phyloP scores from a whole-genome alignment of 495 filamentous ascomycete genomes.

The Aspergillus conjunctus region DNA sequence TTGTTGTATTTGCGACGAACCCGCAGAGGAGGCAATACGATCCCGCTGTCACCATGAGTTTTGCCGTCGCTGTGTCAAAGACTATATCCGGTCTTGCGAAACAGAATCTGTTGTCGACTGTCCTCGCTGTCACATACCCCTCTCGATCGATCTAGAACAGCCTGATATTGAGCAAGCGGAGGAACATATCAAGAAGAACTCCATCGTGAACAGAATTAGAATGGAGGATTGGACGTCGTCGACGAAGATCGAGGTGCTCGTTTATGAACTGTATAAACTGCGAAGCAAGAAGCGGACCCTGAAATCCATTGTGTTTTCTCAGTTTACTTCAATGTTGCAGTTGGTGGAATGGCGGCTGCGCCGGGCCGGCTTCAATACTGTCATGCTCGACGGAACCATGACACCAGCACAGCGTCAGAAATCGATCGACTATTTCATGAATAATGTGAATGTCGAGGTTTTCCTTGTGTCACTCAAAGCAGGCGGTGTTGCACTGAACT shows the following conservation, averaged over 20 bases:
- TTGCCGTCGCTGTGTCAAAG: slow-evolving; percentile 84
- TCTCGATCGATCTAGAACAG: slow-evolving; percentile 90
- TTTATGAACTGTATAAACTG: slow-evolving; percentile 88
- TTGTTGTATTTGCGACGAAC: slow-evolving; percentile 92
- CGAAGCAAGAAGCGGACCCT: slow-evolving; percentile 86
- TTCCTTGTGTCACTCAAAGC: slow-evolving; percentile 95
- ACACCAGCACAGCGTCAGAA: slow-evolving; percentile 87
- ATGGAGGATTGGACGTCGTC: slow-evolving; percentile 98
- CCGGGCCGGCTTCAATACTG: slow-evolving; percentile 92
- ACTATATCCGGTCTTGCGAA: slow-evolving; percentile 75
- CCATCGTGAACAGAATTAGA: slow-evolving; percentile 95
- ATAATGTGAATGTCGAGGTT: slow-evolving; percentile 84
- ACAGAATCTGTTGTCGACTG: slow-evolving; percentile 70
- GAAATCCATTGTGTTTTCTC: slow-evolving; percentile 80
- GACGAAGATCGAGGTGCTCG: slow-evolving; percentile 94
- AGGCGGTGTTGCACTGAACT: slow-evolving; percentile 90
- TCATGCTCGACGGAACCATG: slow-evolving; percentile 97
- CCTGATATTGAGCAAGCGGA: slow-evolving; percentile 90
- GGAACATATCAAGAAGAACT: slow-evolving; percentile 80
- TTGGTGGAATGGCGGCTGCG: slow-evolving; percentile 93
- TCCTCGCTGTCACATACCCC: slow-evolving; percentile 85
- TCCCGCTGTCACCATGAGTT: slow-evolving; percentile 94
- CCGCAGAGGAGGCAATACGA: slow-evolving; percentile 90
- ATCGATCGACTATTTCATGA: slow-evolving; percentile 95
- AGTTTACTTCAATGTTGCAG: slow-evolving; percentile 74